Evolutionary conservation across 176 grass and related monocot genomes (phyloP).

Genomic region (Echinochloa phyllopogon): DNA sequence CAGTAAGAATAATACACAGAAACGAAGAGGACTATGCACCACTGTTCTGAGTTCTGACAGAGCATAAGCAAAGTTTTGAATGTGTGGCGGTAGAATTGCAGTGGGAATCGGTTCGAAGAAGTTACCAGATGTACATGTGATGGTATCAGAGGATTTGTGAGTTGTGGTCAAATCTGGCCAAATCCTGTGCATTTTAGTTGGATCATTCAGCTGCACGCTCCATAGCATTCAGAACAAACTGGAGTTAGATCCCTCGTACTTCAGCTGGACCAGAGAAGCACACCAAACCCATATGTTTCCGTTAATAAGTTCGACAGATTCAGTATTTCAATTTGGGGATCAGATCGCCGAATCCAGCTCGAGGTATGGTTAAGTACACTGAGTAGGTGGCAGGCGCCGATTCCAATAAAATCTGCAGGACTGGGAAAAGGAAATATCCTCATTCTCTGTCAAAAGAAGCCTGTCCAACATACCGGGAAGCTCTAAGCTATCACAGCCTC

Average conservation of each 20-base stretch:
- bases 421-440: not conserved
- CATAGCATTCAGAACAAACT: constrained; percentile 15
- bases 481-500: not conserved
- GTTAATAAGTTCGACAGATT: constrained; percentile 7
- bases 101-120: not conserved
- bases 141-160: not conserved
- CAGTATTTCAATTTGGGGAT: not conserved
- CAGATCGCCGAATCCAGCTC: constrained; percentile 35
- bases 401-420: constrained; percentile 35
- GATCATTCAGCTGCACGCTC: not conserved
- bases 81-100: not conserved
- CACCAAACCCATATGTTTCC: constrained; percentile 19
- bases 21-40: not conserved
- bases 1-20: constrained; percentile 16
- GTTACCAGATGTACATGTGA: not conserved
- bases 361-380: constrained; percentile 17
- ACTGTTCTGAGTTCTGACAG: constrained; percentile 8
- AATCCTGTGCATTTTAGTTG: constrained; percentile 5
- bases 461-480: constrained; percentile 4
- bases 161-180: not conserved
- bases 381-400: constrained; percentile 53
- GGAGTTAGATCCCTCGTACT: not conserved
- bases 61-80: not conserved
- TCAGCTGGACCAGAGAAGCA: constrained; percentile 34
- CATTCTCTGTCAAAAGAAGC: constrained; percentile 20